These are phyloP conservation scores for Pseudocercospora pini-densiflorae DNA, from an alignment of 2,329 filamentous ascomycete species.

Conservation along the genomic window DNA sequence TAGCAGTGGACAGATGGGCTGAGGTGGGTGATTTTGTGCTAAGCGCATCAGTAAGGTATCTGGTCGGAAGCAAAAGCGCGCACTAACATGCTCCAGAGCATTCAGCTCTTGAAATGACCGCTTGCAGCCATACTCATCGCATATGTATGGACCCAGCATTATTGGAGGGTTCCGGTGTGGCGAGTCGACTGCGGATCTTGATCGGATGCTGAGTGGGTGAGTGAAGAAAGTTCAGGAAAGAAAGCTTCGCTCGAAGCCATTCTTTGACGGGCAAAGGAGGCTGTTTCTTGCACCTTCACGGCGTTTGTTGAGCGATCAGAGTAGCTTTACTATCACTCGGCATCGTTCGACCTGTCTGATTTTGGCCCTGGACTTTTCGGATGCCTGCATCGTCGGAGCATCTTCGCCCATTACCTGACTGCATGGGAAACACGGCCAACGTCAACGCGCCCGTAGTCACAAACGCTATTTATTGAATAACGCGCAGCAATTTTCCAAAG, in stretches of 20 bases:
- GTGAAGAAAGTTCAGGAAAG: background rate
- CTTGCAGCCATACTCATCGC: background rate
- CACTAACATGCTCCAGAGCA: background rate
- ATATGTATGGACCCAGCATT: background rate
- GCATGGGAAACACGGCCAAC: too few species aligned
- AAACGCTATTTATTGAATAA: background rate
- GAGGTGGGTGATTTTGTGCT: background rate
- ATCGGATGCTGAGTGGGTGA: background rate
- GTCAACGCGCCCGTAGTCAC: background rate
- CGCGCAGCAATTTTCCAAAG: too few species aligned
- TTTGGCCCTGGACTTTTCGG: background rate
- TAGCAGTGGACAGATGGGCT: background rate
- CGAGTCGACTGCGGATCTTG: background rate
- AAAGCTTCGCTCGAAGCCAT: background rate
- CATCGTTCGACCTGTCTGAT: background rate
- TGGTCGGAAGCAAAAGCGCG: fast-evolving
- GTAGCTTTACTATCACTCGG: background rate
- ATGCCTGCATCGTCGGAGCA: background rate
- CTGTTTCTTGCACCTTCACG: background rate
- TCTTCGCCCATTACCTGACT: too few species aligned
- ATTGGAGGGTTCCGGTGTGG: background rate
- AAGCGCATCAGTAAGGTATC: background rate
- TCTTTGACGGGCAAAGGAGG: background rate
- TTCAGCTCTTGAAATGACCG: background rate
- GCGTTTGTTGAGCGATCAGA: background rate